These are phyloP conservation scores for Suillus discolor DNA, from an alignment of 768 basidiomycete species.

Conservation along the genomic window DNA sequence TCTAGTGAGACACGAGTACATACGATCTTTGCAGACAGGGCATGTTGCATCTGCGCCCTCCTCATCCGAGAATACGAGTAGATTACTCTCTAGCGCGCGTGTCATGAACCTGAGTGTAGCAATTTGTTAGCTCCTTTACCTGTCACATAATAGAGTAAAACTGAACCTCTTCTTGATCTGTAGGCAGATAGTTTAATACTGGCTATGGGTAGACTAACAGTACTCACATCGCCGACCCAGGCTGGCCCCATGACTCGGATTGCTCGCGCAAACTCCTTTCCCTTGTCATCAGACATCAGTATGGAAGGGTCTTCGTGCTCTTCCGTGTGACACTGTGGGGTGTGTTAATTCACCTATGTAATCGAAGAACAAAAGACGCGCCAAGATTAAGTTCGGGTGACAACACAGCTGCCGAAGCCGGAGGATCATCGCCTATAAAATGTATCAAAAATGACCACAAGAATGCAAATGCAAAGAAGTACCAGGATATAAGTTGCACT, in stretches of 20 bases:
- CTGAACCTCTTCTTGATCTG: slow-evolving; percentile 40
- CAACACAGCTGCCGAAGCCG: slow-evolving; percentile 75
- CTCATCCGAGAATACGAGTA: slow-evolving; percentile 50
- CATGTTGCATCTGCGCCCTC: slow-evolving; percentile 52
- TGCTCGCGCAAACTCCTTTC: slow-evolving; percentile 62
- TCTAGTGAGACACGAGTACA: slow-evolving; percentile 17
- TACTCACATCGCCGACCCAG: slow-evolving; percentile 31
- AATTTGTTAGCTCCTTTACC: background rate
- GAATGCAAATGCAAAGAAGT: background rate
- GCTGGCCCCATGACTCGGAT: slow-evolving; percentile 45
- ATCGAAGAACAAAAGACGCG: slow-evolving; percentile 31
- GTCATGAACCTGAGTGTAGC: slow-evolving; percentile 42
- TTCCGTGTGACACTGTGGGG: slow-evolving; percentile 41
- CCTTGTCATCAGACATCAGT: slow-evolving; percentile 47
- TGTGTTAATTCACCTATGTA: background rate
- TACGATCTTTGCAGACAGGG: slow-evolving; percentile 69
- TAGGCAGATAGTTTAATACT: slow-evolving; percentile 12
- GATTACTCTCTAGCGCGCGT: slow-evolving; percentile 47
- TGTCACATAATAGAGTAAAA: background rate
- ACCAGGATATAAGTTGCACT: slow-evolving; percentile 4
- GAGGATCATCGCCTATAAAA: slow-evolving; percentile 64
- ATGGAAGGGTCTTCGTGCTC: slow-evolving; percentile 54
- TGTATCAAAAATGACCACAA: slow-evolving; percentile 41
- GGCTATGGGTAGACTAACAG: background rate
- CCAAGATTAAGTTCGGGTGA: slow-evolving; percentile 72